Percentiles rank a stretch among this genome's conserved stretches.
phyloP scores from a whole-genome alignment of 768 basidiomycete species.

The Auricularia cornea region DNA sequence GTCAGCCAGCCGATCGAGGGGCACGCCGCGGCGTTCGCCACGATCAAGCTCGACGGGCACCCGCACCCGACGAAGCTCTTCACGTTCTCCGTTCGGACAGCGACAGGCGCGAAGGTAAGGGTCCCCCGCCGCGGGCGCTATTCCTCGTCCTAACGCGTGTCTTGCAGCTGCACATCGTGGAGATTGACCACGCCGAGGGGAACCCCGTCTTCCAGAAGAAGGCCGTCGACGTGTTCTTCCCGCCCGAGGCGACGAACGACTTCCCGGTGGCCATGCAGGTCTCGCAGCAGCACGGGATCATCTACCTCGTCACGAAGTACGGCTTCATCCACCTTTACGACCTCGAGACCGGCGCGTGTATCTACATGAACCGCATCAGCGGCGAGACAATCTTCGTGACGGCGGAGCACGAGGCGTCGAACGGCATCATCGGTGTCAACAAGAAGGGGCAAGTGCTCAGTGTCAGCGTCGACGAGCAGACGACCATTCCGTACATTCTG shows the following conservation, averaged over 20 bases:
- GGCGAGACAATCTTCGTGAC: constrained; percentile 99
- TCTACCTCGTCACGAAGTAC: constrained; percentile 97
- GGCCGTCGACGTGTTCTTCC: constrained; percentile 98
- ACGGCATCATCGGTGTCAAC: constrained; percentile 98
- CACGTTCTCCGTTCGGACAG: constrained; percentile 89
- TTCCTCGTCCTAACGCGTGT: constrained; percentile 1
- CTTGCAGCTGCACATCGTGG: constrained; percentile 92
- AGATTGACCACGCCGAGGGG: constrained; percentile 91
- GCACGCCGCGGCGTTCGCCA: constrained; percentile 93
- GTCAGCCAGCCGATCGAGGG: constrained; percentile 98
- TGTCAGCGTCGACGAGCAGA: constrained; percentile 94
- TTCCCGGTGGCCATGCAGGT: constrained; percentile 99
- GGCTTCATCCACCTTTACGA: constrained; percentile 99
- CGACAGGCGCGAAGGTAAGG: constrained; percentile 92
- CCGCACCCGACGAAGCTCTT: constrained; percentile 84
- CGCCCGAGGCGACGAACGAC: constrained; percentile 94
- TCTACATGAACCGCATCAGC: constrained; percentile 99
- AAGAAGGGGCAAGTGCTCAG: constrained; percentile 98
- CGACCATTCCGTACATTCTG: constrained; percentile 91
- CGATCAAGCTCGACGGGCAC: constrained; percentile 84
- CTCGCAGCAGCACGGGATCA: constrained; percentile 91
- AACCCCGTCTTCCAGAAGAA: constrained; percentile 95
- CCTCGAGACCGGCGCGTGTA: constrained; percentile 91
- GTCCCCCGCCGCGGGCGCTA: neutral
- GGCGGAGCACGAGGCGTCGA: constrained; percentile 85